Base-by-base conservation (phyloP, 1,139 yeast genomes). In the Candida tropicalis region DNA sequence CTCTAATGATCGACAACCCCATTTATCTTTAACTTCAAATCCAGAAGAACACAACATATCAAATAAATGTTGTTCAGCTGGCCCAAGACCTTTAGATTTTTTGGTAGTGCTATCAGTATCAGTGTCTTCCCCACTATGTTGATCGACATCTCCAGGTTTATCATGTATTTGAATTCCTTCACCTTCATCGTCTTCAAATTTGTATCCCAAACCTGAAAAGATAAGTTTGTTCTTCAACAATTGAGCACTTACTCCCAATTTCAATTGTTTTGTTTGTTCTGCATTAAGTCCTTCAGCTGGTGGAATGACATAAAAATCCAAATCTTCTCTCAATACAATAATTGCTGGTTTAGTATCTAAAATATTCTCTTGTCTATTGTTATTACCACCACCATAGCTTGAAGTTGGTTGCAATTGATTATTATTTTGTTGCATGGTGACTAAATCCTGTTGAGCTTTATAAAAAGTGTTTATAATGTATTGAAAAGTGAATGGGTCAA, bases 41-140 rank as follows among this genome's bases (percentile, higher is more conserved):
- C 99, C 99, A 1, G 96, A 84, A 0, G 95, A 77, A 57, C 97
- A 90, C 42, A 95, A 76, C 99, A 95, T 95, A 51, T 90, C 97
- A 65, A 89, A 80, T 42, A 95, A 73, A 65, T 93, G 98, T 60
- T 87, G 93, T 62, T 95, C 99, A 0, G 99, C 98, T 6, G 96
- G 86, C 2, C 95, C 97, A 44, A 88, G 68, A 24, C 70, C 71
- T 52, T 79, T 29, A 18, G 81, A 12, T 15, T 23, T 33, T 5
- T 43, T 38, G 18, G 6, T 31, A 5, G 16, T 29, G 11, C 22
- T 29, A 17, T 29, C 16, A 17, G 9, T 17, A 20, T 10, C 23
- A 20, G 17, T 31, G 5, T 18, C 23, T 2, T 18, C 23, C 12
- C 6, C 18, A 16, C n/a, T n/a, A 5, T 16, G 11, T 17, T 9